Percentiles rank a stretch among this genome's conserved stretches.
Evolutionary conservation across 768 basidiomycete genomes (phyloP).

Genomic region (Mycena epipterygia): DNA sequence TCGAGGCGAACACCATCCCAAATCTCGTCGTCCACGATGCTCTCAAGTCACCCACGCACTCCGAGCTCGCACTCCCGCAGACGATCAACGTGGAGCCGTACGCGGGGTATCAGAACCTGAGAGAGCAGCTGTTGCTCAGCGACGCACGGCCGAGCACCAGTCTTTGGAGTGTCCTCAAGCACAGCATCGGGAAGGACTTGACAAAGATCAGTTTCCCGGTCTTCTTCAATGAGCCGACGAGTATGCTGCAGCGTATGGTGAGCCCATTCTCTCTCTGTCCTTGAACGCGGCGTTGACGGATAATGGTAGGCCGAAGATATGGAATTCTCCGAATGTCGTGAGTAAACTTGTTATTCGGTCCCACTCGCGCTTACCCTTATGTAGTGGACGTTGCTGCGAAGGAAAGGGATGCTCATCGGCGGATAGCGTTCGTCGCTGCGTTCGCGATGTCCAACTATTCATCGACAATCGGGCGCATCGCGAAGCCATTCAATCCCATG

Average conservation of each 20-base stretch:
- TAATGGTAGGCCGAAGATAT: constrained; percentile 85
- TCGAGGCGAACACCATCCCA: constrained; percentile 85
- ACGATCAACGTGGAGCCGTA: constrained; percentile 59
- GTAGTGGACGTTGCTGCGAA: constrained; percentile 87
- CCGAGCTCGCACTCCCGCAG: constrained; percentile 39
- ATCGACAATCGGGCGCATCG: constrained; percentile 95
- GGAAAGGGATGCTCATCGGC: constrained; percentile 81
- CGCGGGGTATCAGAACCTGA: constrained; percentile 75
- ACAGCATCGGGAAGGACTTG: constrained; percentile 95
- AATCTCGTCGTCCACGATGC: constrained; percentile 79
- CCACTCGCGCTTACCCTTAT: neutral
- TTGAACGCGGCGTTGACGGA: constrained; percentile 41
- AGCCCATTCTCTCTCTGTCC: constrained; percentile 34
- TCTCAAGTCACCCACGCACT: constrained; percentile 63
- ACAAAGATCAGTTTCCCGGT: constrained; percentile 97
- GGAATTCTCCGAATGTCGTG: constrained; percentile 95
- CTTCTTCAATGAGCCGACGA: constrained; percentile 94
- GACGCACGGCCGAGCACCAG: constrained; percentile 92
- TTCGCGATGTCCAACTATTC: constrained; percentile 99
- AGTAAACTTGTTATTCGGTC: constrained; percentile 48
- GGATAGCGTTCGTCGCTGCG: constrained; percentile 93
- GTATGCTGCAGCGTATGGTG: constrained; percentile 97
- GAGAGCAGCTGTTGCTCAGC: constrained; percentile 70
- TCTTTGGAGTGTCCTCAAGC: constrained; percentile 95
- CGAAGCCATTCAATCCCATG: constrained; percentile 98